Conservation (phyloP, 2,329 filamentous ascomycete species). For the Botrytis porri region DNA sequence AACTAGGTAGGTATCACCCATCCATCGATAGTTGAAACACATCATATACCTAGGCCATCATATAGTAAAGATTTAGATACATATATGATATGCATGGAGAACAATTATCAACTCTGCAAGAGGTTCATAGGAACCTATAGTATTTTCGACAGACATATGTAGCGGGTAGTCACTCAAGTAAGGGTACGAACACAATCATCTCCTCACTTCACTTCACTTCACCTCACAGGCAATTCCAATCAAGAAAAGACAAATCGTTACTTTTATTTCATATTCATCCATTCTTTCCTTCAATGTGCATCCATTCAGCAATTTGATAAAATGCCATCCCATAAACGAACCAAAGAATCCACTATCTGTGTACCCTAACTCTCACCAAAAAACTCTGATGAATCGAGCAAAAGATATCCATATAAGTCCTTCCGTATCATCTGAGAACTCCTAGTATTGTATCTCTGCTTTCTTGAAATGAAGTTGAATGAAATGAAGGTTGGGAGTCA, state of each 20-base stretch:
- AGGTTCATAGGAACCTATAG: not conserved
- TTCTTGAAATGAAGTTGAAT: conserved; percentile 6
- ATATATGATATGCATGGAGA: not conserved
- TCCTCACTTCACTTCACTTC: not conserved
- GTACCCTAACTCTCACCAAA: conserved; percentile 1
- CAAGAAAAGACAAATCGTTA: not conserved
- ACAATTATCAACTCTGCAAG: not conserved
- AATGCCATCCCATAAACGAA: not conserved
- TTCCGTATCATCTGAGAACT: conserved; percentile 4
- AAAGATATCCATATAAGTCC: conserved; percentile 3
- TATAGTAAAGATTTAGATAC: not conserved
- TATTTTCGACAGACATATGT: not conserved
- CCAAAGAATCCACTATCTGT: conserved; percentile 2
- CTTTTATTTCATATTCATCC: conserved; percentile 8
- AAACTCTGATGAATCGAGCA: not conserved
- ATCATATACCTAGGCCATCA: not conserved
- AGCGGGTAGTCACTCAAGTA: not conserved
- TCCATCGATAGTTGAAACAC: not conserved
- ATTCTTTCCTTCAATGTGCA: not conserved
- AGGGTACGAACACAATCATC: not conserved
- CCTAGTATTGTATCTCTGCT: conserved; percentile 1
- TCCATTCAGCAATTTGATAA: not conserved
- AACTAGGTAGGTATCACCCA: not conserved
- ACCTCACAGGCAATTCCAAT: not conserved
- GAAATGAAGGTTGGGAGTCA: not conserved